These are phyloP conservation scores for Dioszegia aurantiaca DNA, from an alignment of 768 basidiomycete species.

Conservation along the genomic window DNA sequence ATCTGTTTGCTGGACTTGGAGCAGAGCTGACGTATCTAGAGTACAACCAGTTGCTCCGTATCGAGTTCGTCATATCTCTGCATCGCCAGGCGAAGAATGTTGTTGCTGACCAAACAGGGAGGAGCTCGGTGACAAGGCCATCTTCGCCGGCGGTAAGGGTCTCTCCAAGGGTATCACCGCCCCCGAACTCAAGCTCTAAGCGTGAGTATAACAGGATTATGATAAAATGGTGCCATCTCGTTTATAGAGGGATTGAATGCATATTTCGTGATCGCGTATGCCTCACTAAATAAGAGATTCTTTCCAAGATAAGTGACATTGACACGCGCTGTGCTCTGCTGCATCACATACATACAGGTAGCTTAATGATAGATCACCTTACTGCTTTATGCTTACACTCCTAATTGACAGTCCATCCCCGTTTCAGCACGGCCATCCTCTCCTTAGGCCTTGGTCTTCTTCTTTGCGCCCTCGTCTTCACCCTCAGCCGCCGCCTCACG, in stretches of 20 bases:
- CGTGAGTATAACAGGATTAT: background rate
- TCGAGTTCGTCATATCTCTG: conserved; percentile 37
- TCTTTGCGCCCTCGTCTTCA: conserved; percentile 14
- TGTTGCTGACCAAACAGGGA: conserved; percentile 58
- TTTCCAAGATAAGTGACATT: too few species aligned
- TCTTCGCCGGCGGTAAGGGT: conserved; percentile 74
- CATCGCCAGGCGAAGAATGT: too few species aligned
- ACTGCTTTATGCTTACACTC: background rate
- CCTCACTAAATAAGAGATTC: too few species aligned
- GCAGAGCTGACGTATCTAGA: conserved; percentile 24
- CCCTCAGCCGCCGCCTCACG: conserved; percentile 9
- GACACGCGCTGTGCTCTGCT: too few species aligned
- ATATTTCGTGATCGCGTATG: background rate
- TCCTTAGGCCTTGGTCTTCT: conserved; percentile 9
- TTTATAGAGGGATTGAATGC: conserved; percentile 13
- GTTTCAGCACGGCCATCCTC: background rate
- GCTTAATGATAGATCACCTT: background rate
- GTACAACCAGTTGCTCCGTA: conserved; percentile 52
- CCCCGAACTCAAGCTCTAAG: conserved; percentile 56
- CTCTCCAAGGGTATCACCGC: conserved; percentile 71
- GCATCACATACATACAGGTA: conserved; percentile 2
- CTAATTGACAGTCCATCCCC: background rate
- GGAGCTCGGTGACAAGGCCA: conserved; percentile 68
- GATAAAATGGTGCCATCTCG: conserved; percentile 9
- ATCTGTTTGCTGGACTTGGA: background rate